Evolutionary conservation across 2,329 filamentous ascomycete species (phyloP).

Genomic region (Fusarium xylarioides): DNA sequence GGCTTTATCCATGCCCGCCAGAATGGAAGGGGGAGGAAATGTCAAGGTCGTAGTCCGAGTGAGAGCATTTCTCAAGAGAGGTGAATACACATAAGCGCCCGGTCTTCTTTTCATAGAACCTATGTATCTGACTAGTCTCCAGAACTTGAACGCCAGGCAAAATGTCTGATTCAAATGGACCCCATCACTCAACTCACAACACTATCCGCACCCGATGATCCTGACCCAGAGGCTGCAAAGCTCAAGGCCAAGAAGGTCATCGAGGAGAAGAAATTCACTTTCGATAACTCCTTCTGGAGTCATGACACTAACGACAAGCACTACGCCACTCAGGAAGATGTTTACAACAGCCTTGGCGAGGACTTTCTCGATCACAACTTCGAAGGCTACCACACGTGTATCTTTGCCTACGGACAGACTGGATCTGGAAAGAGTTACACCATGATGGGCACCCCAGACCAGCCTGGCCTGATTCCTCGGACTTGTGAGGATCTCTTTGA

Average conservation of each 20-base stretch:
- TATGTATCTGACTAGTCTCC: slow-evolving; percentile 6
- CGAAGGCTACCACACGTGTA: slow-evolving; percentile 98
- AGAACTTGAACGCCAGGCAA: slow-evolving; percentile 84
- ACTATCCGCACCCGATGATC: slow-evolving; percentile 73
- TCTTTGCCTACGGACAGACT: slow-evolving; percentile 98
- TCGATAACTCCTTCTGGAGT: slow-evolving; percentile 99
- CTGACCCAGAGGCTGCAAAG: slow-evolving; percentile 61
- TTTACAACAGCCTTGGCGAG: slow-evolving; percentile 93
- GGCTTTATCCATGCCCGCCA: slow-evolving; percentile 64
- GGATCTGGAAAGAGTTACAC: slow-evolving; percentile 98
- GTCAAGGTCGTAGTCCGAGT: slow-evolving; percentile 85
- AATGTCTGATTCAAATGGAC: slow-evolving; percentile 93
- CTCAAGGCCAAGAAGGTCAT: slow-evolving; percentile 76
- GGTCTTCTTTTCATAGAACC: background rate
- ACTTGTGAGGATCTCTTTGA: slow-evolving; percentile 97
- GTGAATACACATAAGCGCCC: slow-evolving; percentile 54
- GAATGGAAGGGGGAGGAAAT: slow-evolving; percentile 74
- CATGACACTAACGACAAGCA: slow-evolving; percentile 81
- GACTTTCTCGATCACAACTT: slow-evolving; percentile 99
- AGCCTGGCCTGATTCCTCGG: slow-evolving; percentile 90
- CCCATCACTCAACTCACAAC: slow-evolving; percentile 86
- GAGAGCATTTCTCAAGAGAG: slow-evolving; percentile 79
- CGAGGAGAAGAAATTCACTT: slow-evolving; percentile 92
- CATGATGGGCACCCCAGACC: slow-evolving; percentile 89
- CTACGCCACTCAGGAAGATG: slow-evolving; percentile 91